A percentile compares a stretch with the other conserved stretches of the same genome.
phyloP scores from a whole-genome alignment of 805 yeast genomes.

The Wickerhamomyces rabaulensis region DNA sequence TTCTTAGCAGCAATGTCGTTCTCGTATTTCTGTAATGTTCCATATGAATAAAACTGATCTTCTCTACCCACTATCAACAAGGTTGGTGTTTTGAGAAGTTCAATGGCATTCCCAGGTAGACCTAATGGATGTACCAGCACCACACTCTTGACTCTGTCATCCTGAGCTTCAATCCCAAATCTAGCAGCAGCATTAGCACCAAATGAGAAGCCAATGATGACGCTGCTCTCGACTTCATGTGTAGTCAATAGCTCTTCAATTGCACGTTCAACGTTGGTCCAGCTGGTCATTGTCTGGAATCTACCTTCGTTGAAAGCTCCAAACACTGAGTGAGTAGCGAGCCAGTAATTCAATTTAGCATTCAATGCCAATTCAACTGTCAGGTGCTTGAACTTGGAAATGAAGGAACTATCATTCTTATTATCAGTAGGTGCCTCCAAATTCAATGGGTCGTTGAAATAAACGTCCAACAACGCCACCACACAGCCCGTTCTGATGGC shows the following conservation, averaged over 20 bases:
- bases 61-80: constrained; percentile 15
- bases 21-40: constrained; percentile 9
- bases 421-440: constrained; percentile 4
- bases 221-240: constrained; percentile 14
- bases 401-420: constrained; percentile 5
- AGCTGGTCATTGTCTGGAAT: constrained; percentile 17
- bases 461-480: constrained; percentile 19
- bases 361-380: constrained; percentile 17
- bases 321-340: constrained; percentile 19
- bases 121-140: constrained; percentile 21
- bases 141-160: constrained; percentile 13
- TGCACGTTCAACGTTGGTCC: constrained; percentile 11
- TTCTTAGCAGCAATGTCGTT: constrained; percentile 8
- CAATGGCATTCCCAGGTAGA: constrained; percentile 15
- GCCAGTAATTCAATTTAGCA: constrained; percentile 16
- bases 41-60: constrained; percentile 13
- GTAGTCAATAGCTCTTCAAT: constrained; percentile 16
- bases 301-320: constrained; percentile 15
- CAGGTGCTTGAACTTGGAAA: constrained; percentile 14
- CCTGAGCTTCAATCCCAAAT: constrained; percentile 14
- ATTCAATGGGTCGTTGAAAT: constrained; percentile 17
- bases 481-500: constrained; percentile 25
- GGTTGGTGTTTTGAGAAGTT: constrained; percentile 9
- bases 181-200: constrained; percentile 21
- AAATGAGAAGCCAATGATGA: constrained; percentile 22